Evolutionary conservation across 768 basidiomycete species (phyloP), one percentile per base, ranked within the genome.

Genomic region (Mycena crocata): DNA sequence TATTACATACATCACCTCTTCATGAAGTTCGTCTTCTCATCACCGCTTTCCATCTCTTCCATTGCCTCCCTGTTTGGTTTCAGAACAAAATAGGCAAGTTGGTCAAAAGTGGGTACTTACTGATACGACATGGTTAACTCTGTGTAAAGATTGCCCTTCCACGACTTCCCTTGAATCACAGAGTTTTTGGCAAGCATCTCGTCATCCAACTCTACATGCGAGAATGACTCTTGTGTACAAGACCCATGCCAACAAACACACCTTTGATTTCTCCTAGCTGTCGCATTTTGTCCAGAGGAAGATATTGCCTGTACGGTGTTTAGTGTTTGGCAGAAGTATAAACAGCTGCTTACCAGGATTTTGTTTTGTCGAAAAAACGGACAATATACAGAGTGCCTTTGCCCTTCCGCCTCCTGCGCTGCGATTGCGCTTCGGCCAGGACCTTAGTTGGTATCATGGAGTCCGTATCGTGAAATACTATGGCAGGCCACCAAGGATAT

Each of bases 401-500:
- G 26, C 79, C 80, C 49, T 79, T 81, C 68, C 32, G 74, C 73
- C 34, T 75, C 72, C 62, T 78, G 37, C 76, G 63, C 72, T 74
- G 34, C 63, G 69, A 37, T 71, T 49, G 31, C 74, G 48, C 65
- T 40, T 67, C 73, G 10, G 71, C 73, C 39, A 76, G 69, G 55
- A 85, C 78, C 32, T 81, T 80, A 26, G 56, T 45, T 37, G 92
- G 92, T n/a, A 95, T 84, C 0, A 75, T 75, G 1, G 81, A 76
- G 50, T 91, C 87, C 42, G 89, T 87, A 12, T 86, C 84, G 28
- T 90, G 88, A 56, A 85, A 90, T 19, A 96, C 85, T 12, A 93
- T 88, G 12, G 90, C 95, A 42, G 95, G 93, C 90, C 92, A 97
- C 90, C 90, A 96, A 1, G 95, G 95, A 71, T 83, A 96, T 0